These are phyloP conservation scores for Eremochloa ophiuroides DNA, from an alignment of 176 grass and related monocot genomes.

Conservation along the genomic window DNA sequence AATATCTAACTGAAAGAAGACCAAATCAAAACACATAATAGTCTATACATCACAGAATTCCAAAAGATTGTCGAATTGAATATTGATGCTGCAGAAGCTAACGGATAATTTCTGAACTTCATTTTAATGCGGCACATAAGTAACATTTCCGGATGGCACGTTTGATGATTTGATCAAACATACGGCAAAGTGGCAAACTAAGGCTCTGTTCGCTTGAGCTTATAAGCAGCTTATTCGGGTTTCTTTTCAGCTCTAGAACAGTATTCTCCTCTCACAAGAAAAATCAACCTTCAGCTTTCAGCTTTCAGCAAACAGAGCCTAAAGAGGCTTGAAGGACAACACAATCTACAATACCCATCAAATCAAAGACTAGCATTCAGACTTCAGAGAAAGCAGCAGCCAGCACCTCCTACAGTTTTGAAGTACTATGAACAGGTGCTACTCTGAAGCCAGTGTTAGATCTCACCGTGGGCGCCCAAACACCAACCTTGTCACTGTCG, in stretches of 20 bases:
- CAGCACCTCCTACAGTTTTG: neutral
- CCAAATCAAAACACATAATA: neutral
- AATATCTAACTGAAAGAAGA: neutral
- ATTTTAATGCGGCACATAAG: neutral
- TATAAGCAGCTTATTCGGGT: no score
- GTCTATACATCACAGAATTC: neutral
- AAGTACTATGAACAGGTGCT: neutral
- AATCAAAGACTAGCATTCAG: neutral
- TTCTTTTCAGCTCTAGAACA: no score
- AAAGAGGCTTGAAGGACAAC: neutral
- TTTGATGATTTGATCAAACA: neutral
- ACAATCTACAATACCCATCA: neutral
- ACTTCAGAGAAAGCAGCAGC: neutral
- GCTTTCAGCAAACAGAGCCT: no score
- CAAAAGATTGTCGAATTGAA: neutral
- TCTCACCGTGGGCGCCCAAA: slow-evolving; percentile 12
- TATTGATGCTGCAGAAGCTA: neutral
- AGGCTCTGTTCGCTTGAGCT: no score
- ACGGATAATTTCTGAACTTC: neutral
- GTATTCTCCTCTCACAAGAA: no score
- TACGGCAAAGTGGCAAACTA: no score
- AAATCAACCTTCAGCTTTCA: no score
- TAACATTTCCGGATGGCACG: neutral
- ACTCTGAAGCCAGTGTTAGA: neutral
- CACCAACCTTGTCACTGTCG: slow-evolving; percentile 6